phyloP scores from a whole-genome alignment of 345 rosid species.

The Corchorus olitorius region DNA sequence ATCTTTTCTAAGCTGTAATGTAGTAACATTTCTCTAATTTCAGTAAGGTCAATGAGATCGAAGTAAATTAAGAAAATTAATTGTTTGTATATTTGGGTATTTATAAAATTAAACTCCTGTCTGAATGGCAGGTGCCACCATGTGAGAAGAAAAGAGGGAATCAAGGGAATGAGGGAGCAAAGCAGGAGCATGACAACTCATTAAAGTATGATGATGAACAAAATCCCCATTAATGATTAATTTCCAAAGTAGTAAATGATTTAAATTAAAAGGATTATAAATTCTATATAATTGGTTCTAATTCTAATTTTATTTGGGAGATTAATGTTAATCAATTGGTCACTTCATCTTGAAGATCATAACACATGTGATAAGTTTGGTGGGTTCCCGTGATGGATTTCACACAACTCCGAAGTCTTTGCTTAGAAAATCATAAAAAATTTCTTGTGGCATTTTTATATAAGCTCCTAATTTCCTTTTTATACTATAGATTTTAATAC shows the following conservation, averaged over 20 bases:
- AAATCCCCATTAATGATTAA: not conserved
- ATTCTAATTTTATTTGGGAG: not conserved
- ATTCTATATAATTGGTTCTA: too few relatives aligned
- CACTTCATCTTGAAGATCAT: not conserved
- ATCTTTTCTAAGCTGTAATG: too few relatives aligned
- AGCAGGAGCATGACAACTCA: not conserved
- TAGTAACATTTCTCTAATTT: too few relatives aligned
- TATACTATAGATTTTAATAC: not conserved
- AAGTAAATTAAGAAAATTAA: too few relatives aligned
- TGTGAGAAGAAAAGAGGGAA: not conserved
- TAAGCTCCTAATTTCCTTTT: too few relatives aligned
- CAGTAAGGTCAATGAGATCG: too few relatives aligned
- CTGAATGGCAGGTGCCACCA: not conserved
- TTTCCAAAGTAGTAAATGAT: not conserved
- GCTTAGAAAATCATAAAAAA: not conserved
- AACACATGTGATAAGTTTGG: slow-evolving; percentile 3
- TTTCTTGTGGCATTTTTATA: not conserved
- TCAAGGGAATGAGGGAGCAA: not conserved
- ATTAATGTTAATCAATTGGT: too few relatives aligned
- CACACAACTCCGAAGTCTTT: not conserved
- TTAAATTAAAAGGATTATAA: too few relatives aligned
- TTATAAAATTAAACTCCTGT: too few relatives aligned
- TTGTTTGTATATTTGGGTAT: too few relatives aligned
- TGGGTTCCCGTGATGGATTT: not conserved
- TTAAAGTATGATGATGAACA: not conserved